Evolutionary conservation across 305 asterid species (phyloP).

Genomic region (Rubia tinctorum): DNA sequence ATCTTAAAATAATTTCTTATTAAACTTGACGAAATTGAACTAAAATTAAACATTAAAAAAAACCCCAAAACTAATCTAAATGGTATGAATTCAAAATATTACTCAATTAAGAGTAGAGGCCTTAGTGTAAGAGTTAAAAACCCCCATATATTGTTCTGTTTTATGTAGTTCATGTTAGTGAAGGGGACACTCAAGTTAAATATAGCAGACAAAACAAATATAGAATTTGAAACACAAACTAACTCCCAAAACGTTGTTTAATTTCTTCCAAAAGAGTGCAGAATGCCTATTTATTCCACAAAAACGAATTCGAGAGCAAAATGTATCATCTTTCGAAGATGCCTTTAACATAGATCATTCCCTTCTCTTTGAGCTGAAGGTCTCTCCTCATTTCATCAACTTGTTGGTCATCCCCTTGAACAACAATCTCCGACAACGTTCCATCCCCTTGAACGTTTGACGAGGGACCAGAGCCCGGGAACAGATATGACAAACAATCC

Average conservation of each 20-base stretch:
- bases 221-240: not conserved
- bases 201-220: too few relatives aligned
- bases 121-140: too few relatives aligned
- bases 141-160: not conserved
- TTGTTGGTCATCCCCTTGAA: constrained; percentile 90
- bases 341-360: constrained; percentile 91
- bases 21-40: too few relatives aligned
- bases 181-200: too few relatives aligned
- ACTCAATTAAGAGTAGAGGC: too few relatives aligned
- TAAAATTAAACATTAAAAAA: too few relatives aligned
- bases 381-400: constrained; percentile 90
- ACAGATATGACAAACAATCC: constrained; percentile 93
- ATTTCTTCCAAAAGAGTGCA: too few relatives aligned
- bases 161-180: not conserved
- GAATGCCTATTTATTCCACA: not conserved
- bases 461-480: constrained; percentile 98
- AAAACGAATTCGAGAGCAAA: not conserved
- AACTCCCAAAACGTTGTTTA: not conserved
- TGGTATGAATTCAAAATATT: too few relatives aligned
- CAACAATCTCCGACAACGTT: constrained; percentile 58
- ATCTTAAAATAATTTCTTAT: too few relatives aligned
- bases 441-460: constrained; percentile 98
- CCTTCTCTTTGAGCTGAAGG: constrained; percentile 77
- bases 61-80: too few relatives aligned
- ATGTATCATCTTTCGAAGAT: constrained; percentile 49